Evolutionary conservation across 2,329 filamentous ascomycete species (phyloP), one percentile per base, ranked within the genome.

Genomic region (Ciborinia camelliae): DNA sequence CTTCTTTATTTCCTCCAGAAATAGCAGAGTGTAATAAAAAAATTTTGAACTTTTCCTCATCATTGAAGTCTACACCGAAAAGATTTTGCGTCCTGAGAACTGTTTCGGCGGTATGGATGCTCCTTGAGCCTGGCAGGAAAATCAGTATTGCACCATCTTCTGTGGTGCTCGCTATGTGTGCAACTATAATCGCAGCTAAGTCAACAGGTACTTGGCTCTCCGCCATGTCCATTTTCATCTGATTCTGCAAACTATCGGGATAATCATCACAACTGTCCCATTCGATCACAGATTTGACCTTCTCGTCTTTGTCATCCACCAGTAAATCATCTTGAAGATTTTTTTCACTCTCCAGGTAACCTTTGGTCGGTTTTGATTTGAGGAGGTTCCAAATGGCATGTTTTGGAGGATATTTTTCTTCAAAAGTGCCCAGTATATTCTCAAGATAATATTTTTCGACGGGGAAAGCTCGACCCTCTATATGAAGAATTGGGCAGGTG

Each of bases 21-120:
- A 98, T 83, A 0, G 92, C 96, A 15, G 94, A 94, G 75, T 98
- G 95, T 0, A 98, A 82, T 0, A 92, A 92, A 2, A 97, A 80
- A 66, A 97, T 92, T 65, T 96, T 83, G 4, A 97, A 82, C 55
- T 97, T 92, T 0, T 93, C 53, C 88, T 79, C 18, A 93, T 79
- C n/a, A 79, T 80, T 65, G 82, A 81, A 28, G 82, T 80, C 43
- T 81, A 81, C 1, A 82, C 78, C 20, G 82, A 82, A 32, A 0
- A 93, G 91, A 2, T 97, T 81, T 0, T 91, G 88, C 71, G 96
- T 85, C 51, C 81, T 84, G 23, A 97, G 79, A 47, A 85, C 81
- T 62, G 84, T 84, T 66, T 93, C 83, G 2, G 90, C 89, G 28
- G 89, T 84, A 68, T 90, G 90, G 72, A 98, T 98, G 76, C 97